phyloP scores from a whole-genome alignment of 2,329 filamentous ascomycete species.

The Aspergillus spinulosporus region DNA sequence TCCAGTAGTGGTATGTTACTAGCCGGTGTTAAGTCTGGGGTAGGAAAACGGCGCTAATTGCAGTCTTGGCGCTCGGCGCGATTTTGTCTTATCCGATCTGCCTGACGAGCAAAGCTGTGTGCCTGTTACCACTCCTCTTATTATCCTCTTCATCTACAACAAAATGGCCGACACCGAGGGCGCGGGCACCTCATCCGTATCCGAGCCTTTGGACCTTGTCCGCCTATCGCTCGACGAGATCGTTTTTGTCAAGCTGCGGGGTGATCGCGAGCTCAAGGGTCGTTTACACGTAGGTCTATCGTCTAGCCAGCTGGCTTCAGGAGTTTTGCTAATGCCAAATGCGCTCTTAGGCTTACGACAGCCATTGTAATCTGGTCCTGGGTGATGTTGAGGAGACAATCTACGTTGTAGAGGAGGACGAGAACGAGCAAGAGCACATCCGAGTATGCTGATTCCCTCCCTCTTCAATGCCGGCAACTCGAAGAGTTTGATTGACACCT shows the following conservation, averaged over 20 bases:
- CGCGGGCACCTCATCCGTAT: slow-evolving; percentile 66
- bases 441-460: slow-evolving; percentile 56
- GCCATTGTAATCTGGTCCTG: slow-evolving; percentile 94
- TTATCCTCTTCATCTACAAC: not conserved
- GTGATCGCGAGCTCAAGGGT: slow-evolving; percentile 92
- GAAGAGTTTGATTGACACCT: not conserved
- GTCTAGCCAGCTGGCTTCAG: not conserved
- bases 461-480: not conserved
- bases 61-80: not conserved
- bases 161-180: slow-evolving; percentile 82
- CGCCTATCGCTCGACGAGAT: slow-evolving; percentile 92
- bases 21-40: not conserved
- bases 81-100: not conserved
- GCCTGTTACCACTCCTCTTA: not conserved
- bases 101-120: not conserved
- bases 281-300: slow-evolving; percentile 75
- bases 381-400: slow-evolving; percentile 98
- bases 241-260: slow-evolving; percentile 94
- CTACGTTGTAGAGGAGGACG: slow-evolving; percentile 86
- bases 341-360: slow-evolving; percentile 82
- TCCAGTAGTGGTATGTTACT: not conserved
- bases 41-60: not conserved
- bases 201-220: slow-evolving; percentile 94
- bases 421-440: slow-evolving; percentile 70
- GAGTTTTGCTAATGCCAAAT: slow-evolving; percentile 3